Evolutionary conservation across 78 protist species (phyloP), one percentile per base, ranked within the genome.

Genomic region (Parvularia atlantis): DNA sequence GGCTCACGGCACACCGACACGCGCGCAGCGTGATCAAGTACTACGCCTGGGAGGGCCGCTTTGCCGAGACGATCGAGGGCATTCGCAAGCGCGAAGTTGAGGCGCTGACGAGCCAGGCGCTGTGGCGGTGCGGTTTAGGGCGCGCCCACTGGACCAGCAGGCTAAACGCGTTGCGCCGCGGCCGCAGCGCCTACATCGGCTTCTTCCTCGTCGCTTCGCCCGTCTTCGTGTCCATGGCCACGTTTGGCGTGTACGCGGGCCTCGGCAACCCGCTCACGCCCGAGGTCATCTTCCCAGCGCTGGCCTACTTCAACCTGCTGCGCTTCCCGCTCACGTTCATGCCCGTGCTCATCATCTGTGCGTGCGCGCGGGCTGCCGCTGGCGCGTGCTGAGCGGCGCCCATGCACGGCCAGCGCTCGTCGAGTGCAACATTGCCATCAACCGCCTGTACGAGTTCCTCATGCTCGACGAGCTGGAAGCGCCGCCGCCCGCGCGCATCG

Each of bases 261-360:
- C 39, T 59, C 14, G 88, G 88, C 35, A 26, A 4, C 19, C 46
- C 31, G 1, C 72, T 92, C 44, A 83, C 91, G 1, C 83, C 94
- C 10, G 73, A 66, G 10, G 66, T 69, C 59, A 91, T 86, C 22
- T 92, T 92, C 80, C 85, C 89, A 5, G 36, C 89, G 0, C 75
- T 92, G 7, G 52, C 91, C 22, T 71, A 86, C 28, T 88, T 92
- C 76, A 81, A 78, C 59, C 73, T 92, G 11, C 78, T 92, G 72
- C 88, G 82, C 33, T 77, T 88, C 69, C 95, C 97, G n/a, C 63
- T 93, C 48, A 64, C 64, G 54, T 72, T 85, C 84, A 52, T 91
- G 19, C 95, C 95, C 30, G 41, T 31, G 16, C 66, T 84, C 20
- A 56, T 87, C 59, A 64, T n/a, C n/a, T n/a, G n/a, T n/a, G n/a